Evolutionary conservation across 257 asterid species (phyloP).

Genomic region (Forsythia suspensa): DNA sequence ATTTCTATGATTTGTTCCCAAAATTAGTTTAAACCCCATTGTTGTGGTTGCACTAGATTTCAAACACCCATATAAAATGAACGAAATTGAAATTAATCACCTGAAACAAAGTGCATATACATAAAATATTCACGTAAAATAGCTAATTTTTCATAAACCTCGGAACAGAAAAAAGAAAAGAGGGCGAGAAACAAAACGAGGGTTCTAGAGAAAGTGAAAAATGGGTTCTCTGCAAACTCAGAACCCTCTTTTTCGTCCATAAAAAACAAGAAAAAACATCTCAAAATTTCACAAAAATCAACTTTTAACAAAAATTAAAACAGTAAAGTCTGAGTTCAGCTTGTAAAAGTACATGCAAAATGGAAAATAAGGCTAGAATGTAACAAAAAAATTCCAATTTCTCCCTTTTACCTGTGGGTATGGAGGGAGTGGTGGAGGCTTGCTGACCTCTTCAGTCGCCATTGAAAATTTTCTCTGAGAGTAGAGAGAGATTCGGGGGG

Average conservation of each 20-base stretch:
- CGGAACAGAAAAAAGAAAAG: neutral
- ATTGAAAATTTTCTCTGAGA: slow-evolving; percentile 32
- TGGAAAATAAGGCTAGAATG: slow-evolving; percentile 11
- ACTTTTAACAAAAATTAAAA: neutral
- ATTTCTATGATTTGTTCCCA: neutral
- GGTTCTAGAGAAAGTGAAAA: slow-evolving; percentile 22
- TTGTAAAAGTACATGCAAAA: slow-evolving; percentile 2
- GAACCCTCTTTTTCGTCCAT: neutral
- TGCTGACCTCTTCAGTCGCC: slow-evolving; percentile 63
- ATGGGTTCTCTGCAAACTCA: slow-evolving; percentile 25
- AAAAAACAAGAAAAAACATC: neutral
- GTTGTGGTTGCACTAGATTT: neutral
- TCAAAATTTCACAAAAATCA: slow-evolving; percentile 11
- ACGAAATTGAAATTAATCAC: neutral
- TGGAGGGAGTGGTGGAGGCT: slow-evolving; percentile 56
- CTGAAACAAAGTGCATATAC: neutral
- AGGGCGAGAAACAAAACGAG: slow-evolving; percentile 18
- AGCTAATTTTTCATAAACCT: neutral
- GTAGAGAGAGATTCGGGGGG: slow-evolving; percentile 27
- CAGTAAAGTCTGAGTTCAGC: neutral
- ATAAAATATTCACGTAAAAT: slow-evolving; percentile 4
- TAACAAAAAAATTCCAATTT: neutral
- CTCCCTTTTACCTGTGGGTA: slow-evolving; percentile 60
- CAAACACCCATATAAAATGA: neutral
- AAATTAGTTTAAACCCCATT: neutral